Conservation (phyloP, 225 moss, liverwort and hornwort species). For the Sphagnum contortum region DNA sequence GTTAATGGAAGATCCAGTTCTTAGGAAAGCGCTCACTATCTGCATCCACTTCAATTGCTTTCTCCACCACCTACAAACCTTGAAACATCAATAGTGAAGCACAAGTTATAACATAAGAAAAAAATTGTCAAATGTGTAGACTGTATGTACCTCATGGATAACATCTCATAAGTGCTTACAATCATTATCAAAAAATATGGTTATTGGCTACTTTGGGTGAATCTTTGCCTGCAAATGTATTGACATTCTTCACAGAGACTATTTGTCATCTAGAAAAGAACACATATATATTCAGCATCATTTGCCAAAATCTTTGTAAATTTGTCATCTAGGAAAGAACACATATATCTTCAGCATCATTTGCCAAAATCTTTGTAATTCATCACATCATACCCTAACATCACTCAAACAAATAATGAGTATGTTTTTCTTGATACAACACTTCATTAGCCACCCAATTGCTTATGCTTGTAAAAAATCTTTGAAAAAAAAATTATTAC, state of each 20-base stretch:
- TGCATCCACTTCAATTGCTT: conserved; percentile 44
- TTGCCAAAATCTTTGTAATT: neutral
- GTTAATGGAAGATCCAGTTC: conserved; percentile 59
- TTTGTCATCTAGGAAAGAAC: too few species aligned
- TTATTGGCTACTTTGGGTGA: conserved; percentile 53
- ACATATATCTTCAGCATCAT: neutral
- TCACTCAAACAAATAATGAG: neutral
- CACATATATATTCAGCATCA: neutral
- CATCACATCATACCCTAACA: neutral
- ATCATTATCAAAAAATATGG: conserved; percentile 45
- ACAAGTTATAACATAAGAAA: neutral
- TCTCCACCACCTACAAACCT: conserved; percentile 42
- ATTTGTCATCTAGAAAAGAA: neutral
- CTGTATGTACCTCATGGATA: conserved; percentile 41
- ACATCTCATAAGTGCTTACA: conserved; percentile 21
- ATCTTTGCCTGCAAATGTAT: conserved; percentile 37
- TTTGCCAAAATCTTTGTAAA: neutral
- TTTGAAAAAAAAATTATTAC: conserved; percentile 20
- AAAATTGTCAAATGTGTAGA: neutral
- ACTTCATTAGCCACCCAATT: conserved; percentile 78
- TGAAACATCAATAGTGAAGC: too few species aligned
- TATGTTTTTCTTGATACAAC: conserved; percentile 45
- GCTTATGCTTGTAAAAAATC: conserved; percentile 53
- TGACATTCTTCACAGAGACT: neutral
- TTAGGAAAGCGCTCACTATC: conserved; percentile 53